A percentile compares a stretch with the other conserved stretches of the same genome.
Evolutionary conservation across 1,139 yeast species (phyloP).

Genomic region (Debaryomyces subglobosus): DNA sequence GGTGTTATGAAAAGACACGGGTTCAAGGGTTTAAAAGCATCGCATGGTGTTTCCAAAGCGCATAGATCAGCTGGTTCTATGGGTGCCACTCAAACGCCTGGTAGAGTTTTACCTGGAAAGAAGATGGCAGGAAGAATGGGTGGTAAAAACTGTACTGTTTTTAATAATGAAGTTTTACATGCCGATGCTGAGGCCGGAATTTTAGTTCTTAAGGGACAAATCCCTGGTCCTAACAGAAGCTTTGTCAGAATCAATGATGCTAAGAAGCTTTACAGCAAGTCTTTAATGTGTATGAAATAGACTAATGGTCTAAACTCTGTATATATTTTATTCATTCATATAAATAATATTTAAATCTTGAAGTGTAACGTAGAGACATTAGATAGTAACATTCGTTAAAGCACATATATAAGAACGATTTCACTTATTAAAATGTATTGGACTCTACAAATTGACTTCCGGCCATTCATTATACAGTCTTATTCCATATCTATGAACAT

Average conservation of each 20-base stretch:
- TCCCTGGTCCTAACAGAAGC: conserved; percentile 86
- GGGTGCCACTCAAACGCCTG: conserved; percentile 95
- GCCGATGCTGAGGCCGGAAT: conserved; percentile 82
- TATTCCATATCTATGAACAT: not conserved
- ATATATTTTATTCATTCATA: conserved; percentile 13
- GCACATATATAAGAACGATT: not conserved
- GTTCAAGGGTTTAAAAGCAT: conserved; percentile 87
- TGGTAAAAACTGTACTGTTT: conserved; percentile 68
- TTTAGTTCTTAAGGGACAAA: conserved; percentile 82
- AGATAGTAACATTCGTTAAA: no score
- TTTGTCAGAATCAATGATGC: conserved; percentile 82
- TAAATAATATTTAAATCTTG: not conserved
- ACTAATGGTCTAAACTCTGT: conserved; percentile 9
- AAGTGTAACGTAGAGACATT: not conserved
- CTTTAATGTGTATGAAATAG: conserved; percentile 18
- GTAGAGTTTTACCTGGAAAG: conserved; percentile 94
- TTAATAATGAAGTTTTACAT: conserved; percentile 75
- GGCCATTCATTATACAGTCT: not conserved
- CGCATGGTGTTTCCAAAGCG: conserved; percentile 94
- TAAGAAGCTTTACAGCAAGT: conserved; percentile 45
- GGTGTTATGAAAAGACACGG: conserved; percentile 98
- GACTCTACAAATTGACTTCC: not conserved
- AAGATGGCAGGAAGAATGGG: conserved; percentile 99
- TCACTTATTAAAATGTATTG: not conserved
- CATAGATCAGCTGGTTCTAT: conserved; percentile 98